Percentiles rank a stretch among this genome's conserved stretches.
These are phyloP conservation scores for Monosporascus sp. DNA, from an alignment of 2,329 filamentous ascomycete genomes.

Conservation along the genomic window DNA sequence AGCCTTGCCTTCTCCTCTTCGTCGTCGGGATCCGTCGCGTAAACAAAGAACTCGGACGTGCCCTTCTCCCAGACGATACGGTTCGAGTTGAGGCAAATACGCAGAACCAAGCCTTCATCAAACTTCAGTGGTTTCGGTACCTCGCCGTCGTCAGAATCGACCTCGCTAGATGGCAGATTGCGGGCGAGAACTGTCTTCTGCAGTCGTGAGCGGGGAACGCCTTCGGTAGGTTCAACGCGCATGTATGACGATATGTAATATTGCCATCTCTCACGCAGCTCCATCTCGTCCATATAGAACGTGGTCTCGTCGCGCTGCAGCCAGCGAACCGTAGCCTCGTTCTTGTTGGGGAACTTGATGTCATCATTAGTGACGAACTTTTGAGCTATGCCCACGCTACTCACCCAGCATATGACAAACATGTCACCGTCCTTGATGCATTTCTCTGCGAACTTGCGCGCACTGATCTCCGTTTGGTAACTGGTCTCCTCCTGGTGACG, in stretches of 20 bases:
- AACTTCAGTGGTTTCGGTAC: conserved; percentile 58
- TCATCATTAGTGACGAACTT: conserved; percentile 26
- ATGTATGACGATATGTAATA: conserved; percentile 94
- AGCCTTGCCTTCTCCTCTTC: conserved; percentile 61
- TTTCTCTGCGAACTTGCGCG: conserved; percentile 88
- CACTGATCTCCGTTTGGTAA: conserved; percentile 83
- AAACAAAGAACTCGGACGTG: conserved; percentile 67
- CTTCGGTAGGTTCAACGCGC: conserved; percentile 82
- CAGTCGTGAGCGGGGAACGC: conserved; percentile 60
- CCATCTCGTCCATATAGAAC: conserved; percentile 84
- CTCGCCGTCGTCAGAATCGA: conserved; percentile 58
- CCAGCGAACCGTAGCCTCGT: conserved; percentile 68
- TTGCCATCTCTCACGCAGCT: conserved; percentile 79
- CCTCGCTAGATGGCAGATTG: conserved; percentile 60
- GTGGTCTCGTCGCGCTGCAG: conserved; percentile 66
- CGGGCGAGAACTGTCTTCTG: conserved; percentile 66
- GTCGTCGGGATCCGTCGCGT: conserved; percentile 63
- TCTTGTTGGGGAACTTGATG: conserved; percentile 59
- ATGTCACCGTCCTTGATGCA: conserved; percentile 89
- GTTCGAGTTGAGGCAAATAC: conserved; percentile 73
- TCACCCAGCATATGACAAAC: conserved; percentile 86
- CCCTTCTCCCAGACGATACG: conserved; percentile 72
- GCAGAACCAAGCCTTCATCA: conserved; percentile 64
- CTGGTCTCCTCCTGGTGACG: conserved; percentile 81
- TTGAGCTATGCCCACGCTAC: conserved; percentile 32